Conservation (phyloP, 768 basidiomycete species). For the Boletus edulis region DNA sequence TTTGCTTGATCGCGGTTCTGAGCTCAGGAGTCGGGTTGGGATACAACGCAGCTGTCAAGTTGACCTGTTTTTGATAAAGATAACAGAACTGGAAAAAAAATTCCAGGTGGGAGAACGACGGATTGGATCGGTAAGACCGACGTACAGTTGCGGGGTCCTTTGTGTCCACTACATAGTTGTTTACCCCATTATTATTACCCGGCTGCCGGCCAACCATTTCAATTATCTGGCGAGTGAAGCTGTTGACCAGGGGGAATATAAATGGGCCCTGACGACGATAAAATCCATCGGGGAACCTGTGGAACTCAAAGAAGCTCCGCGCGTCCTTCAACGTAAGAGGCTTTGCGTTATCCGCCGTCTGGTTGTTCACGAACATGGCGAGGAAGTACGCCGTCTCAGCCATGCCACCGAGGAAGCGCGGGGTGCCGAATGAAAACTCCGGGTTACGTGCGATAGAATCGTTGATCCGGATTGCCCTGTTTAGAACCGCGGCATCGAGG, state of each 20-base stretch:
- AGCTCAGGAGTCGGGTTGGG: slow-evolving; percentile 13
- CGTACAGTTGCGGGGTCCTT: slow-evolving; percentile 11
- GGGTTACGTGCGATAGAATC: slow-evolving; percentile 25
- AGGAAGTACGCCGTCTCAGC: slow-evolving; percentile 16
- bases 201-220: not conserved
- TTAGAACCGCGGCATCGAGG: slow-evolving; percentile 14
- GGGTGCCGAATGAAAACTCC: slow-evolving; percentile 13
- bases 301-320: slow-evolving; percentile 11
- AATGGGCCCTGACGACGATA: slow-evolving; percentile 14
- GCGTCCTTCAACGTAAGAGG: slow-evolving; percentile 7
- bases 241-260: not conserved
- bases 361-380: slow-evolving; percentile 22
- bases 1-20: too few species aligned
- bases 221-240: not conserved
- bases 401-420: slow-evolving; percentile 12
- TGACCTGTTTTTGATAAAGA: slow-evolving; percentile 15
- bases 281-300: slow-evolving; percentile 17
- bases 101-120: not conserved
- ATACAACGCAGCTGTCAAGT: slow-evolving; percentile 16
- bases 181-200: slow-evolving; percentile 14
- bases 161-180: slow-evolving; percentile 10
- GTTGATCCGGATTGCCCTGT: slow-evolving; percentile 18
- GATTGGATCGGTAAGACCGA: not conserved
- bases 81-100: slow-evolving; percentile 10
- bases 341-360: slow-evolving; percentile 7